Base-by-base conservation (phyloP, 2,329 filamentous ascomycete species). In the Dryadomyces sulphureus region DNA sequence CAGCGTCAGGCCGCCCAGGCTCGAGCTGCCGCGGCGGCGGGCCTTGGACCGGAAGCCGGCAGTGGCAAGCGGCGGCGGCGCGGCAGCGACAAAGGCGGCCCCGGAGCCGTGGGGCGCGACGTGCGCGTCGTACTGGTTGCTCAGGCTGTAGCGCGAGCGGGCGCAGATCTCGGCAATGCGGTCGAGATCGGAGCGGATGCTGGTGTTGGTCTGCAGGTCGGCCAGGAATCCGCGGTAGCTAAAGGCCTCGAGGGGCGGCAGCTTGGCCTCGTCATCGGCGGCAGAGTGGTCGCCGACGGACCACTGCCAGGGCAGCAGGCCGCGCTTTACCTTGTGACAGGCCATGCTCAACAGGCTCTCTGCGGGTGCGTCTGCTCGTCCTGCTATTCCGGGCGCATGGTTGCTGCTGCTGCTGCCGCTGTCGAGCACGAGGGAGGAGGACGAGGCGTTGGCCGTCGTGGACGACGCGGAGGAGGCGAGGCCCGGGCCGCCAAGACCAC, bases 121-220 rank as follows among this genome's bases (percentile, higher is more conserved):
- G 53, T 81, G 77, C 7, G 79, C 74, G 54, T 80, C 77, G 54
- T 81, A 80, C 55, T 81, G 77, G 57, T 79, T 79, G 59, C 76
- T 79, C 44, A 81, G 57, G 36, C 76, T 80, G 57, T 80, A 81
- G 38, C 73, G 69, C 12, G 76, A 80, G 30, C 73, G 67, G 34
- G 77, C 77, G 60, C 77, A 81, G 27, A 81, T 81, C 57, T 81
- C 77, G 11, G 77, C 77, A 54, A 81, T 81, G 36, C 75, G 70
- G 50, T 81, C 76, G 43, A 81, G 62, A 54, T 79, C 75, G 12
- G 75, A 65, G 44, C 67, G 66, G 49, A 80, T 74, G 48, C 72
- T 67, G 42, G 61, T 61, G 6, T 60, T 61, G 5, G 55, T 56
- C 43, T 63, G 62, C 43, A 54, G 38, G 24, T 66, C 62, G 1